phyloP scores from a whole-genome alignment of 176 grass and related monocot genomes.

The Zoysia japonica region DNA sequence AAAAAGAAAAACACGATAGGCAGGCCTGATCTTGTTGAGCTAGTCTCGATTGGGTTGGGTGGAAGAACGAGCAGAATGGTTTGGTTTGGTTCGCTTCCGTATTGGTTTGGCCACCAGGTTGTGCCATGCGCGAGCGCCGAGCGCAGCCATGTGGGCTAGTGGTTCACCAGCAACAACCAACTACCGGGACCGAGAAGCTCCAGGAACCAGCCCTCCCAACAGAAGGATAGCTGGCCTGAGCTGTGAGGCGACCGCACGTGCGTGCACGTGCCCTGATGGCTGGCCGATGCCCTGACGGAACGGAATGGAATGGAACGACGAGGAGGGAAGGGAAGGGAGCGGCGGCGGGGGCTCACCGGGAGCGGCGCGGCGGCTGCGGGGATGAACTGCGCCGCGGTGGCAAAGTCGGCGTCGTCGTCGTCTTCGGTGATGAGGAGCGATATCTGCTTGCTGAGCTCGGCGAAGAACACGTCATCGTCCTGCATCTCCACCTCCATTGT shows the following conservation, averaged over 20 bases:
- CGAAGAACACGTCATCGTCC: slow-evolving; percentile 93
- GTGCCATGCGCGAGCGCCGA: background rate
- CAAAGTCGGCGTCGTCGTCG: slow-evolving; percentile 81
- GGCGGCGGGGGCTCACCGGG: slow-evolving; percentile 34
- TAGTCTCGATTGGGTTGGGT: background rate
- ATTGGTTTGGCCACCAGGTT: slow-evolving; percentile 2
- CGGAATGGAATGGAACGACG: too few relatives aligned
- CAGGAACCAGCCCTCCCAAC: slow-evolving; percentile 26
- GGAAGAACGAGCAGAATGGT: background rate
- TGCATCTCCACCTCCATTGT: slow-evolving; percentile 56
- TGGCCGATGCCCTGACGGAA: background rate
- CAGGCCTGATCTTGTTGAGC: background rate
- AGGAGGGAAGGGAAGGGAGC: background rate
- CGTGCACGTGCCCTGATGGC: background rate
- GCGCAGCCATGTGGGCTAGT: slow-evolving; percentile 12
- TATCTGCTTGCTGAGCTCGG: slow-evolving; percentile 95
- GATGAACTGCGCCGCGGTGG: slow-evolving; percentile 34
- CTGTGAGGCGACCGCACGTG: background rate
- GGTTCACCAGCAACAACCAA: slow-evolving; percentile 24
- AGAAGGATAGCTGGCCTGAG: slow-evolving; percentile 19
- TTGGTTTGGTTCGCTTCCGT: background rate
- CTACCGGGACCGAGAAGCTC: slow-evolving; percentile 29
- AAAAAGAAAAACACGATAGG: background rate
- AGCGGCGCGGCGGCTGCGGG: slow-evolving; percentile 40
- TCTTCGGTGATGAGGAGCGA: slow-evolving; percentile 83